Conservation (phyloP, 2,329 filamentous ascomycete species). For the Penicillium sp. region DNA sequence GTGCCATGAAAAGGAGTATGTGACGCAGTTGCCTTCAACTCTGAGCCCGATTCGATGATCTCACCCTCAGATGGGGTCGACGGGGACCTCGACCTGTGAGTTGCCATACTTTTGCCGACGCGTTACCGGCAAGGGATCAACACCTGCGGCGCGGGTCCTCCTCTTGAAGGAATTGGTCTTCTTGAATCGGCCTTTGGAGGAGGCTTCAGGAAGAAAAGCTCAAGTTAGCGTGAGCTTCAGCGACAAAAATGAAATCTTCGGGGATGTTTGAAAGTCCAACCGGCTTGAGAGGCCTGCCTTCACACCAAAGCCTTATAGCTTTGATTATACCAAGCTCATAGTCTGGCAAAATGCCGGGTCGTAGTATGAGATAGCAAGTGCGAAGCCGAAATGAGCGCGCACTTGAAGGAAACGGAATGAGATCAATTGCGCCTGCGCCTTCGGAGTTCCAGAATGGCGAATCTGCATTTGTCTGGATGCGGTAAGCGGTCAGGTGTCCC, state of each 20-base stretch:
- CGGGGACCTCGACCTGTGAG: constrained; percentile 44
- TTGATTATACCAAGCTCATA: constrained; percentile 18
- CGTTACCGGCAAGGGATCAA: constrained; percentile 1
- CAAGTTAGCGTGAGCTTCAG: constrained; percentile 37
- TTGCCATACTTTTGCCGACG: constrained; percentile 42
- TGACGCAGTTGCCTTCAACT: constrained; percentile 79
- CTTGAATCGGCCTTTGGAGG: constrained; percentile 18
- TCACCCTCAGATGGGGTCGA: constrained; percentile 80
- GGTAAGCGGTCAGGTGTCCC: constrained; percentile 28
- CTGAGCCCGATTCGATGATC: constrained; percentile 68
- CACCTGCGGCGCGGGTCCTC: constrained; percentile 1
- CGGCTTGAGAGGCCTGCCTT: constrained; percentile 34
- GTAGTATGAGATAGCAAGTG: background rate
- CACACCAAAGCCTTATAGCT: constrained; percentile 27
- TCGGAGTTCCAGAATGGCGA: constrained; percentile 2
- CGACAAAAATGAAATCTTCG: constrained; percentile 19
- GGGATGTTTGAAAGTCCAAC: constrained; percentile 41
- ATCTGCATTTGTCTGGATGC: constrained; percentile 10
- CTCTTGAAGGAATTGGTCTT: constrained; percentile 2
- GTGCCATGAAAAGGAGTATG: constrained; percentile 67
- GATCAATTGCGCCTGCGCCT: background rate
- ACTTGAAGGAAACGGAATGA: constrained; percentile 4
- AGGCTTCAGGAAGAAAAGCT: constrained; percentile 25
- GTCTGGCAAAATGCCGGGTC: constrained; percentile 2
- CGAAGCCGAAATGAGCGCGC: background rate